A percentile compares a stretch with the other conserved stretches of the same genome.
Evolutionary conservation across 2,329 filamentous ascomycete genomes (phyloP).

Genomic region (Aureobasidium sp.): DNA sequence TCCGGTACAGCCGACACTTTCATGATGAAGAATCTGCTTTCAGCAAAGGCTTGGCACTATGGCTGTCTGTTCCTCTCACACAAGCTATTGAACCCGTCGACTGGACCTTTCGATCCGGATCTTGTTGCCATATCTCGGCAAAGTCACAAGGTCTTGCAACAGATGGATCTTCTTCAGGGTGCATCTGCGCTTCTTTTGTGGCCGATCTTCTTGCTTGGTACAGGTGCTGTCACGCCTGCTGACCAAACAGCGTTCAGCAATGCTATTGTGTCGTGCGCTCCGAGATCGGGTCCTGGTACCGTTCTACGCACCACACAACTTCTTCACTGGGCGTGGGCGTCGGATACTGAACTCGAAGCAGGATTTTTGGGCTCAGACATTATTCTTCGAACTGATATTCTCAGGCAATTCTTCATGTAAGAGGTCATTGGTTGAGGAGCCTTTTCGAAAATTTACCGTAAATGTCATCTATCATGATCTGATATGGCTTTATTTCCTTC

Average conservation of each 20-base stretch:
- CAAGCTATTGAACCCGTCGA: neutral
- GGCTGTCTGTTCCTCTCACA: neutral
- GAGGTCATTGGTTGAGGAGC: too few relatives aligned
- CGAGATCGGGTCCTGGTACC: neutral
- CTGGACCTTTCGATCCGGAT: conserved; percentile 3
- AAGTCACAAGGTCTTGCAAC: neutral
- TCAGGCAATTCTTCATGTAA: neutral
- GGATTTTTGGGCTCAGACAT: conserved; percentile 7
- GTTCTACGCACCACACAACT: neutral
- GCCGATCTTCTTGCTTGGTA: neutral
- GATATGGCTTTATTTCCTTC: neutral
- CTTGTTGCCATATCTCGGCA: neutral
- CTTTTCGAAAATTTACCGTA: neutral
- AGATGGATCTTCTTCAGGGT: neutral
- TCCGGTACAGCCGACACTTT: neutral
- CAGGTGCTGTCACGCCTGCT: neutral
- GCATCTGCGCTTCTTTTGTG: neutral
- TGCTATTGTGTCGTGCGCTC: neutral
- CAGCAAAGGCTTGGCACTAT: neutral
- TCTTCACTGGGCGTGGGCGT: neutral
- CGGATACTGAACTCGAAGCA: neutral
- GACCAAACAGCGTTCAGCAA: neutral
- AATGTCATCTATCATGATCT: neutral
- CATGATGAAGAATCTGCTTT: conserved; percentile 5
- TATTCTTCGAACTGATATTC: neutral